Conservation (phyloP, 345 rosid genomes). For the Salix koriyanagi region DNA sequence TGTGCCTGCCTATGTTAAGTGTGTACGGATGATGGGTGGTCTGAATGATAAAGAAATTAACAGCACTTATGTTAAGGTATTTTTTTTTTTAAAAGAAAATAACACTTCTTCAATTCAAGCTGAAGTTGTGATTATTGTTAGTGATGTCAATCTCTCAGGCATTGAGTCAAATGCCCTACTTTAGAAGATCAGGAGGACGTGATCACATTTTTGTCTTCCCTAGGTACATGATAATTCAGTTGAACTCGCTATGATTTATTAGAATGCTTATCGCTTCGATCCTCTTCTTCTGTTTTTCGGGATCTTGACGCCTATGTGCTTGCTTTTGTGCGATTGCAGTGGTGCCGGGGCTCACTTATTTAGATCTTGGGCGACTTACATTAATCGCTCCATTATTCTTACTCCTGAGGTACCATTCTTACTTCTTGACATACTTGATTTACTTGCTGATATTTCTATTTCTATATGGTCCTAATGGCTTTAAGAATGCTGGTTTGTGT, state of each 20-base stretch:
- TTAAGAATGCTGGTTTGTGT: constrained; percentile 6
- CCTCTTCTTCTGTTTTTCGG: neutral
- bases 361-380: constrained; percentile 65
- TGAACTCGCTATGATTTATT: neutral
- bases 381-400: constrained; percentile 73
- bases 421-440: neutral
- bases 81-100: neutral
- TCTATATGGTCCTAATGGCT: neutral
- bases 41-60: constrained; percentile 91
- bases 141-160: constrained; percentile 40
- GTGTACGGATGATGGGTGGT: constrained; percentile 90
- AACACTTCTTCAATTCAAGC: neutral
- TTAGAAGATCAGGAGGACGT: constrained; percentile 90
- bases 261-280: neutral
- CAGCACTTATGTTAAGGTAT: constrained; percentile 76
- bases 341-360: constrained; percentile 77
- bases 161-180: constrained; percentile 87
- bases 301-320: neutral
- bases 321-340: constrained; percentile 10
- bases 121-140: neutral
- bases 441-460: neutral
- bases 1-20: constrained; percentile 85
- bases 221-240: constrained; percentile 44
- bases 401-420: constrained; percentile 61
- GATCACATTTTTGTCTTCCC: constrained; percentile 93